These are phyloP conservation scores for Trichosporon sp. DNA, from an alignment of 1,284 basidiomycete genomes.

Conservation along the genomic window DNA sequence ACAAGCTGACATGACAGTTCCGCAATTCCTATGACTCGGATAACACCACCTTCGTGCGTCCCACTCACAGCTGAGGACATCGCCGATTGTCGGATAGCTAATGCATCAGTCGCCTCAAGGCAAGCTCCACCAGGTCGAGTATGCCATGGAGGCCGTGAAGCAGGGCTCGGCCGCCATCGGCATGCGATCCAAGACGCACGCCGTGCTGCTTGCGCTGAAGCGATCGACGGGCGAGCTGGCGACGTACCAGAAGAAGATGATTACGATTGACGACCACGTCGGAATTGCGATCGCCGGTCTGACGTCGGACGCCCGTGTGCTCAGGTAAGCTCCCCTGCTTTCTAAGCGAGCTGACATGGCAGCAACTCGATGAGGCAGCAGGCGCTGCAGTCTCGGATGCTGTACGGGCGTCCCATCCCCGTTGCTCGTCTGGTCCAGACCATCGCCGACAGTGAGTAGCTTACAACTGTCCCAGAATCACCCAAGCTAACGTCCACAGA, in stretches of 20 bases:
- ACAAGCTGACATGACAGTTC: constrained; percentile 55
- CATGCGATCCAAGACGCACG: constrained; percentile 88
- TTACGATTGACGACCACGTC: constrained; percentile 97
- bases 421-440: constrained; percentile 86
- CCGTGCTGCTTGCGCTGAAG: constrained; percentile 90
- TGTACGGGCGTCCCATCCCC: constrained; percentile 90
- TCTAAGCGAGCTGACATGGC: constrained; percentile 4
- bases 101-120: constrained; percentile 41
- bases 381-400: constrained; percentile 90
- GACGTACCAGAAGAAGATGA: constrained; percentile 99
- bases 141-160: constrained; percentile 98
- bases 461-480: constrained; percentile 6
- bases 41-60: constrained; percentile 52
- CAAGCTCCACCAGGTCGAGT: constrained; percentile 78
- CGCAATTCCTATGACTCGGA: constrained; percentile 19
- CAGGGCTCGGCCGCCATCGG: constrained; percentile 98
- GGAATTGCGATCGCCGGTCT: constrained; percentile 97
- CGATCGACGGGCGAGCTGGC: constrained; percentile 98
- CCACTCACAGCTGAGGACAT: background rate
- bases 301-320: constrained; percentile 93
- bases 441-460: constrained; percentile 78
- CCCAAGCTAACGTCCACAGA: constrained; percentile 52
- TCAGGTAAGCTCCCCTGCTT: constrained; percentile 60
- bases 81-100: background rate
- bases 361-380: constrained; percentile 99